phyloP scores from a whole-genome alignment of 2,329 filamentous ascomycete genomes.

The Magnaporthiopsis incrustans region DNA sequence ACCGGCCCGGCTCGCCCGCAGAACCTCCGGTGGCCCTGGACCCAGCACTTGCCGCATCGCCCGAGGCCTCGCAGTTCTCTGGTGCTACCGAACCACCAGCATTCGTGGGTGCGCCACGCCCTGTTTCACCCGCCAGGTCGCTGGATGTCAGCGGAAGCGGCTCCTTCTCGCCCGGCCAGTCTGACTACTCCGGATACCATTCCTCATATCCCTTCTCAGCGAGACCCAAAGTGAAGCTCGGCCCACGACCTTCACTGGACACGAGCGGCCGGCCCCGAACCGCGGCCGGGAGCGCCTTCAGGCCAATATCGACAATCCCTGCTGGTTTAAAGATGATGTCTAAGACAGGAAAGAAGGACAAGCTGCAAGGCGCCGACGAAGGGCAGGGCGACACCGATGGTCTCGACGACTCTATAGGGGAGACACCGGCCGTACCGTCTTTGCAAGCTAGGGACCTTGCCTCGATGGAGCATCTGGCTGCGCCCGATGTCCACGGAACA shows the following conservation, averaged over 20 bases:
- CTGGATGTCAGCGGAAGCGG: constrained; percentile 33
- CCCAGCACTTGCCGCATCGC: constrained; percentile 40
- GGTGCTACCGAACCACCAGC: constrained; percentile 41
- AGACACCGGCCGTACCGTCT: neutral
- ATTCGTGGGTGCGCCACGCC: constrained; percentile 39
- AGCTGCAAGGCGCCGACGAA: constrained; percentile 16
- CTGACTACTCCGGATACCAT: constrained; percentile 39
- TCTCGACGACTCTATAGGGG: neutral
- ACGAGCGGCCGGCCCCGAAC: constrained; percentile 52
- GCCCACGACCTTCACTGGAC: constrained; percentile 71
- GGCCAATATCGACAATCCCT: constrained; percentile 72
- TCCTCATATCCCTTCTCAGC: constrained; percentile 37
- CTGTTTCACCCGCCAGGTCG: constrained; percentile 36
- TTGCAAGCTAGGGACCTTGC: neutral
- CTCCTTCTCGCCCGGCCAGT: constrained; percentile 44
- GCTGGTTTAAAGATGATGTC: constrained; percentile 67
- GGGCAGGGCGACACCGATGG: neutral
- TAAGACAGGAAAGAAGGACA: constrained; percentile 47
- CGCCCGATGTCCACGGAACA: neutral
- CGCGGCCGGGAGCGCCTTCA: constrained; percentile 50
- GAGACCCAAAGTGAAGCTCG: constrained; percentile 83
- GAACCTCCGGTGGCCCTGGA: constrained; percentile 39
- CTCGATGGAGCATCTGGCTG: neutral
- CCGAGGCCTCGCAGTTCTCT: constrained; percentile 42
- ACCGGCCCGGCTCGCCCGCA: constrained; percentile 18